Evolutionary conservation across 1,284 basidiomycete species (phyloP), one percentile per base, ranked within the genome.

Genomic region (Trichosporon coremiiforme): DNA sequence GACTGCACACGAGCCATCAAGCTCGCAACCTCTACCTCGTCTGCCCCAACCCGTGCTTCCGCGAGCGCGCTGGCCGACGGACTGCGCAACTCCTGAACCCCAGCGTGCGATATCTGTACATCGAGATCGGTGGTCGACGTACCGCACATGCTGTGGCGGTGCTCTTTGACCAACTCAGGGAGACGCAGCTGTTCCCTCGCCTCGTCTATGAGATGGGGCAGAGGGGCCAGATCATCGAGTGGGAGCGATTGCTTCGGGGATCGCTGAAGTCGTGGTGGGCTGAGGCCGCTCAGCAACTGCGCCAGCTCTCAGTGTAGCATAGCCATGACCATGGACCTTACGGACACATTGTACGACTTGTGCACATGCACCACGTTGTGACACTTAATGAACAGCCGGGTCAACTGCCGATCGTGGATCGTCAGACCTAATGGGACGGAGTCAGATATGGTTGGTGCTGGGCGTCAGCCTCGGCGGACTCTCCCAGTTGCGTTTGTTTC

Each of bases 121-220:
- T 62, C 29, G 57, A 62, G 57, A 22, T 62, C 17, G 57, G 57
- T 13, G 57, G 57, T 8, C 57, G 57, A 6, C 57, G 57, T 4
- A 62, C 57, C 15, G 57, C 57, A 5, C 57, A 62, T 4, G 57
- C 57, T 2, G n/a, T 62, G 4, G 57, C 57, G 6, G 31, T 33
- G 4, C 57, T 62, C 17, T 62, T 62, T 31, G 31, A 33, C 6
- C 29, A 17, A 12, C 29, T 62, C 6, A 62, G 35, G 57, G 31
- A 62, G 31, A 62, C 29, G 17, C 29, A 33, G 57, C 29, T 33
- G 15, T 62, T 33, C 57, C 57, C 57, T 33, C 31, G 8, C 31
- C 57, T 62, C 17, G 31, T 35, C 6, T 62, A 22, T 9, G 57
- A 62, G 57, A 62, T 62, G 57, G 57, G 57, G 15, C 57, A 62